Evolutionary conservation across 495 filamentous ascomycete species (phyloP).

Genomic region (Massariosphaeria phaeospora): DNA sequence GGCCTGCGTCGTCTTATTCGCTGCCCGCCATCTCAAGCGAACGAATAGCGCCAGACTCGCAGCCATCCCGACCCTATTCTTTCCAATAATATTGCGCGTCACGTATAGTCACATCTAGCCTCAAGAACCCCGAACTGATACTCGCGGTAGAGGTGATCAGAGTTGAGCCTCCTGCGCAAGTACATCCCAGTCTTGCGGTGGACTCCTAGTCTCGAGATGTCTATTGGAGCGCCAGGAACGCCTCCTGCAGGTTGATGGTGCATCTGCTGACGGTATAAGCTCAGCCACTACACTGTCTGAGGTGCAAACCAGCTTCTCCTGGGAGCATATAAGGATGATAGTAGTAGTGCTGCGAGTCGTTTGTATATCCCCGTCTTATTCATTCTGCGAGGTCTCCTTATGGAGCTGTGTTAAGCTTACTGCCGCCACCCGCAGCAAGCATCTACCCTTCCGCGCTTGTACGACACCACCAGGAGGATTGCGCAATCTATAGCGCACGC

Average conservation of each 20-base stretch:
- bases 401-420: slow-evolving; percentile 21
- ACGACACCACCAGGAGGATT: not conserved
- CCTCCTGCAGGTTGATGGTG: slow-evolving; percentile 21
- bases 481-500: slow-evolving; percentile 2
- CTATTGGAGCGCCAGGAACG: slow-evolving; percentile 10
- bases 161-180: slow-evolving; percentile 6
- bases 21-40: slow-evolving; percentile 23
- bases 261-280: slow-evolving; percentile 29
- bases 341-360: too few species aligned
- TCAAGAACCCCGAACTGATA: not conserved
- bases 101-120: slow-evolving; percentile 14
- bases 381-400: too few species aligned
- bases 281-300: slow-evolving; percentile 23
- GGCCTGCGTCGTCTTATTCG: slow-evolving; percentile 13
- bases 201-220: not conserved
- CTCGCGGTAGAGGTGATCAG: not conserved
- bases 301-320: too few species aligned
- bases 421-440: slow-evolving; percentile 15
- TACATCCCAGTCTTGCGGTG: not conserved
- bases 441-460: not conserved
- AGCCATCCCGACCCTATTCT: slow-evolving; percentile 12
- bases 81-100: slow-evolving; percentile 22
- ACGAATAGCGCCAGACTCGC: slow-evolving; percentile 16
- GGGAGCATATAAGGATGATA: not conserved
- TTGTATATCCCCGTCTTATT: too few species aligned